A percentile compares a stretch with the other conserved stretches of the same genome.
phyloP scores from a whole-genome alignment of 495 filamentous ascomycete genomes.

The Evernia prunastri region DNA sequence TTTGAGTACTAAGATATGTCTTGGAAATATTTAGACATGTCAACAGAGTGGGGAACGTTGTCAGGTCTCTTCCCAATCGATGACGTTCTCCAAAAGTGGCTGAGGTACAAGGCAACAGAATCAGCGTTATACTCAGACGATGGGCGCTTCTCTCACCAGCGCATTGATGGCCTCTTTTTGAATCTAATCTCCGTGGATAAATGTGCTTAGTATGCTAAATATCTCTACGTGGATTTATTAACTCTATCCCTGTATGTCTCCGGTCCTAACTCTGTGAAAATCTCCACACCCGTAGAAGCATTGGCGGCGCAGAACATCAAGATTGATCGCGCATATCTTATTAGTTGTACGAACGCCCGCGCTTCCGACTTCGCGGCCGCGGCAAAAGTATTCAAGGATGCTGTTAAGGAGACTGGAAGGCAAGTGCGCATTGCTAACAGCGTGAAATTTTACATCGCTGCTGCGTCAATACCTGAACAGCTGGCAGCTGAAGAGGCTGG shows the following conservation, averaged over 20 bases:
- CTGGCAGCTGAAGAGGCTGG: constrained; percentile 68
- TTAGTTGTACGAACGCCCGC: constrained; percentile 86
- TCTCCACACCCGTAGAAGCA: constrained; percentile 70
- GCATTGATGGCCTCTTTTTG: constrained; percentile 64
- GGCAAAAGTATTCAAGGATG: constrained; percentile 80
- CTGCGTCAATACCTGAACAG: constrained; percentile 79
- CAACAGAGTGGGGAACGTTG: constrained; percentile 84
- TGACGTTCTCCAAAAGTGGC: constrained; percentile 62
- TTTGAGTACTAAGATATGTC: no score
- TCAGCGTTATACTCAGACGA: constrained; percentile 48
- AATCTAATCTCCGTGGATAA: constrained; percentile 65
- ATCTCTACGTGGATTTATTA: constrained; percentile 69
- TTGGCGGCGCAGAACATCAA: constrained; percentile 65
- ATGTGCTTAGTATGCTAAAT: constrained; percentile 76
- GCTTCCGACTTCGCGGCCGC: constrained; percentile 78
- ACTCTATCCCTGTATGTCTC: constrained; percentile 81
- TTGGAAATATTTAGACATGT: constrained; percentile 55
- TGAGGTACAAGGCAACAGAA: constrained; percentile 66
- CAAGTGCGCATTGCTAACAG: constrained; percentile 60
- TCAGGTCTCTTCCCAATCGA: constrained; percentile 74
- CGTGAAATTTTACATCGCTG: constrained; percentile 87
- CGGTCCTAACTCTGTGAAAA: constrained; percentile 88
- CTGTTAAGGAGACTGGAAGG: constrained; percentile 48
- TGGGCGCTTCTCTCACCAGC: constrained; percentile 59
- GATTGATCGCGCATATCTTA: constrained; percentile 80